These are phyloP conservation scores for Xylaria castorea DNA, from an alignment of 495 filamentous ascomycete genomes.

Conservation along the genomic window DNA sequence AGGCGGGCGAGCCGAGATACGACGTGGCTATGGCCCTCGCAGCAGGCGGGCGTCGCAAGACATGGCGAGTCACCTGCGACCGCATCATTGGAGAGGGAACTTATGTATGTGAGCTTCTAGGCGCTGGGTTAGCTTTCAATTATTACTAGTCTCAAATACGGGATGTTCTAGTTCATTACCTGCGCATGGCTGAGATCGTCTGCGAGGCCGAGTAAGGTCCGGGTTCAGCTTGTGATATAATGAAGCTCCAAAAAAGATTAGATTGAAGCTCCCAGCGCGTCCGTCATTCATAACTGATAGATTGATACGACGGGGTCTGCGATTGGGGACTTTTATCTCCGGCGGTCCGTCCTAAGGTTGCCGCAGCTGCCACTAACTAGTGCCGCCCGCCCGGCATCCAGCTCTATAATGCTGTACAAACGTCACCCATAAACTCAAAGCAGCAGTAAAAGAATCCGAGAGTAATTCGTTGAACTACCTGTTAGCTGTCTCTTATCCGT, in stretches of 20 bases:
- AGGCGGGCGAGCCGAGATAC: constrained; percentile 16
- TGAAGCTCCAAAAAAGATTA: constrained; percentile 15
- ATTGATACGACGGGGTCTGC: constrained; percentile 2
- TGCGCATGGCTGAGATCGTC: constrained; percentile 39
- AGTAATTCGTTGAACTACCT: too few species aligned
- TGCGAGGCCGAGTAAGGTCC: constrained; percentile 10
- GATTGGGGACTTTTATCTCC: constrained; percentile 13
- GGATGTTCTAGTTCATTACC: constrained; percentile 30
- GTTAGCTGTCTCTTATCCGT: too few species aligned
- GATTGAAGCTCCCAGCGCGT: constrained; percentile 22
- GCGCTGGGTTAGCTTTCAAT: constrained; percentile 32
- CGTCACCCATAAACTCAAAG: too few species aligned
- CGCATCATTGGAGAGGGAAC: constrained; percentile 65
- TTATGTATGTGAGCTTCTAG: constrained; percentile 38
- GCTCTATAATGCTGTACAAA: too few species aligned
- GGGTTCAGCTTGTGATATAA: background rate
- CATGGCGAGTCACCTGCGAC: constrained; percentile 68
- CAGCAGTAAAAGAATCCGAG: too few species aligned
- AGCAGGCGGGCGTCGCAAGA: constrained; percentile 44
- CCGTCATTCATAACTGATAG: constrained; percentile 23
- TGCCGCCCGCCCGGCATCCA: background rate
- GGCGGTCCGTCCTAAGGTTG: constrained; percentile 8
- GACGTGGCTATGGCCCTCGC: constrained; percentile 33
- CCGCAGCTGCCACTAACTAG: constrained; percentile 12
- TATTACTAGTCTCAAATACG: background rate